Base-by-base conservation (phyloP, 2,329 filamentous ascomycete genomes). In the Penicillium sp. region DNA sequence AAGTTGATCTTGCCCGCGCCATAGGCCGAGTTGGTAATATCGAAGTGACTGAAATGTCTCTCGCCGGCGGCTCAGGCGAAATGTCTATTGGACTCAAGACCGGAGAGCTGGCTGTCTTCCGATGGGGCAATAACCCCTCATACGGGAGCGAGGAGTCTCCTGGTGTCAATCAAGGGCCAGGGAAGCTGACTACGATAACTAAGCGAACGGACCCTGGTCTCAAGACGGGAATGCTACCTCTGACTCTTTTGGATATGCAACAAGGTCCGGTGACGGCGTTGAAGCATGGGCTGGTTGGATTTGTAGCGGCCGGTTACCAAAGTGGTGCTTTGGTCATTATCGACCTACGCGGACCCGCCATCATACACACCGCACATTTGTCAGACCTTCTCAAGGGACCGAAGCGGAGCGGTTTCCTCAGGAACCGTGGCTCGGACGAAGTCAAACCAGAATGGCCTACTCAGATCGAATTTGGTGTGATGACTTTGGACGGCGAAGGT, bases 401-500 rank as follows among this genome's bases (percentile, higher is more conserved):
- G 50, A 95, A 92, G 72, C 83, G 88, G 29, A 80, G 85, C 2
- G 91, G 89, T 51, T 88, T 97, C 66, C 66, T 78, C 81, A 73
- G 77, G 77, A 81, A 80, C 55, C 82, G 79, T 29, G 77, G 73
- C 50, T 73, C 78, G 24, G 72, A 81, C 5, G 72, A 78, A 5
- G 70, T 77, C 1, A 79, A 80, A 50, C 70, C 78, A 46, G 92
- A 97, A 67, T 95, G 87, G 83, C 86, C 90, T 0, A 91, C 90
- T 0, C 82, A 79, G 31, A 85, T 97, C 29, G 90, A 97, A 69
- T 99, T 97, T 76, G 91, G 90, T 51, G 90, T 96, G 45, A 88
- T 99, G 86, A 95, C 89, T 3, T 77, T 97, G 4, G 94, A 97
- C 42, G 89, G 88, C n/a, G 93, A 97, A 69, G 86, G 79, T 82